phyloP scores from a whole-genome alignment of 306 rosid genomes.

The Acacia melanoxylon region DNA sequence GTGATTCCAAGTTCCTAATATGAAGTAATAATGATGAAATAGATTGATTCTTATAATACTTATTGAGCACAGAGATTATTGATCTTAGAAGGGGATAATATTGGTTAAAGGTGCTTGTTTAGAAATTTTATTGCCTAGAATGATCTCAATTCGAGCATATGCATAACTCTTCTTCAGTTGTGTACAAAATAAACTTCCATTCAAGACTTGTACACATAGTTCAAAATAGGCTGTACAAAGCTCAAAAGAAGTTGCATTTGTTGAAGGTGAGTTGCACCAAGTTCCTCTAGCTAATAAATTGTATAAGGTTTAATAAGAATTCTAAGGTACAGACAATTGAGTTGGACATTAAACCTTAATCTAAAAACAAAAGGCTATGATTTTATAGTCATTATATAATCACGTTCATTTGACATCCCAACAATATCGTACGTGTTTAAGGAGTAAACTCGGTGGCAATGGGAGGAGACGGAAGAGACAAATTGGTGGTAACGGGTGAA shows the following conservation, averaged over 20 bases:
- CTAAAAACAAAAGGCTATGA: neutral
- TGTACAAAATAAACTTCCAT: no score
- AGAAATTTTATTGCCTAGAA: no score
- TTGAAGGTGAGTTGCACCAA: no score
- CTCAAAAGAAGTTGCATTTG: no score
- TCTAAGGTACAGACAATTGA: neutral
- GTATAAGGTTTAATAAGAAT: no score
- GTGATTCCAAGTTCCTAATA: neutral
- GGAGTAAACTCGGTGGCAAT: slow-evolving; percentile 38
- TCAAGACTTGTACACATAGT: no score
- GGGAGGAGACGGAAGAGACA: slow-evolving; percentile 25
- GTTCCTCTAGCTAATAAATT: no score
- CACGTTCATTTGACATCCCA: neutral
- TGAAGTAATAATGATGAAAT: no score
- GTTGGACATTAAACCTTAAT: neutral
- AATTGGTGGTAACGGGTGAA: slow-evolving; percentile 26
- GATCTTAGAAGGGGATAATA: neutral
- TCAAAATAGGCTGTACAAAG: neutral
- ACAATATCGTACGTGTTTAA: neutral
- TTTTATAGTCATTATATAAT: no score
- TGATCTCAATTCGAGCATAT: no score
- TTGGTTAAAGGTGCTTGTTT: neutral
- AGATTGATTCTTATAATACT: neutral
- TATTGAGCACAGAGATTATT: neutral
- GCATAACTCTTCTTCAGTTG: neutral